Conservation (phyloP, 306 rosid genomes). For the Echinosophora koreensis region DNA sequence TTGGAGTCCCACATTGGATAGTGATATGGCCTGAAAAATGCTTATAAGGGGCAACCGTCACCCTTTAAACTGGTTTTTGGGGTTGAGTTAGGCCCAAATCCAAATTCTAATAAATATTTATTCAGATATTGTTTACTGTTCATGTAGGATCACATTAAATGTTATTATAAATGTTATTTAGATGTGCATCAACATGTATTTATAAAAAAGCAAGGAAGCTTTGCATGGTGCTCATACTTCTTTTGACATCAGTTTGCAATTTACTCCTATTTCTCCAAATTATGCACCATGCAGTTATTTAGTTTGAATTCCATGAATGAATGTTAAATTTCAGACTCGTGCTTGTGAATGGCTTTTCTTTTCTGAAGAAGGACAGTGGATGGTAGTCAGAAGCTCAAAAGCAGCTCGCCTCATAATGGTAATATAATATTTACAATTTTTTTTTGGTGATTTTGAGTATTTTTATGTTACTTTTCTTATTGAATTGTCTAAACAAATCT, state of each 20-base stretch:
- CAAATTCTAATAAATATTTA: no score
- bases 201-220: no score
- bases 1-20: no score
- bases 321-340: conserved; percentile 71
- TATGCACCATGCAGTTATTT: conserved; percentile 23
- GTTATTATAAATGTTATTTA: no score
- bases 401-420: conserved; percentile 96
- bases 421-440: neutral
- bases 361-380: conserved; percentile 98
- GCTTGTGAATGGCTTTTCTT: conserved; percentile 91
- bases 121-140: no score
- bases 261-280: neutral
- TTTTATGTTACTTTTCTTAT: conserved; percentile 28
- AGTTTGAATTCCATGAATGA: conserved; percentile 43
- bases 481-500: conserved; percentile 48
- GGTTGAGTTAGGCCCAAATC: no score
- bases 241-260: neutral
- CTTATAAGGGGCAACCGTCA: no score
- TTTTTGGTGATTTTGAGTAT: conserved; percentile 5
- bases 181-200: no score
- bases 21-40: no score
- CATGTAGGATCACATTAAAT: no score
- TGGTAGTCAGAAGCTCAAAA: conserved; percentile 90
- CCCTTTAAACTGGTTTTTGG: no score
- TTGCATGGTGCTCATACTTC: no score